Evolutionary conservation across 495 filamentous ascomycete genomes (phyloP).

Genomic region (Penicillium antarcticum): DNA sequence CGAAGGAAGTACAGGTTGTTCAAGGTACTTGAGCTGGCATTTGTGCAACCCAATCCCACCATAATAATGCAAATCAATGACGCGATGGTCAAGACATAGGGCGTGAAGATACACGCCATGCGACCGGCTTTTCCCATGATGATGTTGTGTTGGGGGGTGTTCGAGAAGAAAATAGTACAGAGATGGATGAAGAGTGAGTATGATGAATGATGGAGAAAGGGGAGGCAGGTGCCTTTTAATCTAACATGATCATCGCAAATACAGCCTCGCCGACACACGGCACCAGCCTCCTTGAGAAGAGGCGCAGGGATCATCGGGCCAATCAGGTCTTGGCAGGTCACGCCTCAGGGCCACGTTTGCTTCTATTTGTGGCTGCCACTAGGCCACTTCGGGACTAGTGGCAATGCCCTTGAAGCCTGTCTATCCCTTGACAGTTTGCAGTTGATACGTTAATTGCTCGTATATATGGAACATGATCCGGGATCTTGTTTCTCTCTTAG

Average conservation of each 20-base stretch:
- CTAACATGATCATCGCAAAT: conserved; percentile 4
- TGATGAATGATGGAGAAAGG: conserved; percentile 2
- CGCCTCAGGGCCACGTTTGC: conserved; percentile 20
- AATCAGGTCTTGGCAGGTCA: conserved; percentile 10
- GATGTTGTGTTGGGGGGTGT: conserved; percentile 3
- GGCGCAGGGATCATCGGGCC: conserved; percentile 19
- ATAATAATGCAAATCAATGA: conserved; percentile 70
- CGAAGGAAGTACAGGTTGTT: conserved; percentile 69
- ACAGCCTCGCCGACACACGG: conserved; percentile 10
- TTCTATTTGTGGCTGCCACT: conserved; percentile 26
- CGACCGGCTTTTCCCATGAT: conserved; percentile 72
- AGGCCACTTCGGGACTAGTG: conserved; percentile 2
- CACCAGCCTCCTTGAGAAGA: conserved; percentile 22
- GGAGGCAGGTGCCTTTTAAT: conserved; percentile 12
- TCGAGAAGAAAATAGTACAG: neutral
- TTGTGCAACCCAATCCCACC: conserved; percentile 68
- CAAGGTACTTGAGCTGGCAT: conserved; percentile 50
- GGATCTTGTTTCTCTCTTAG: too few species aligned
- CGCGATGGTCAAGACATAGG: conserved; percentile 70
- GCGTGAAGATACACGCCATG: conserved; percentile 76
- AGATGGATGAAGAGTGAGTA: neutral
- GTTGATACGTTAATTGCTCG: too few species aligned
- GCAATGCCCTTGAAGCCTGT: too few species aligned
- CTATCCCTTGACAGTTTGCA: too few species aligned
- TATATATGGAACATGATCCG: too few species aligned